Conservation (phyloP, 2,329 filamentous ascomycete genomes). For the Fusarium vanettenii region DNA sequence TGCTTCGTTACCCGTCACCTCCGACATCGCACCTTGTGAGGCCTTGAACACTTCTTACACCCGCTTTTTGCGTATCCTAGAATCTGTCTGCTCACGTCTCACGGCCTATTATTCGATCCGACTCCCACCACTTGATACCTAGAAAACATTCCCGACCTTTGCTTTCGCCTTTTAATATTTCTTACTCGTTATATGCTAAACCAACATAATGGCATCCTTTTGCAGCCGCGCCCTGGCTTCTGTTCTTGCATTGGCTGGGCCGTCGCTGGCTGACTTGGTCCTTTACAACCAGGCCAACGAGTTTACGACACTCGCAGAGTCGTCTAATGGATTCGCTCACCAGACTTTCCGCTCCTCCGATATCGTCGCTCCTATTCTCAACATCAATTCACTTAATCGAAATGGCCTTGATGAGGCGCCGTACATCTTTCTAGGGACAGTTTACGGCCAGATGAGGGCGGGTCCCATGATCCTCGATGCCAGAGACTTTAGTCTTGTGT, state of each 20-base stretch:
- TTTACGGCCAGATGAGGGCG: conserved; percentile 36
- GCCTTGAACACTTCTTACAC: neutral
- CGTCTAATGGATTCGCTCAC: conserved; percentile 43
- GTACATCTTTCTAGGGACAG: conserved; percentile 49
- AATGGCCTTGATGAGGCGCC: conserved; percentile 42
- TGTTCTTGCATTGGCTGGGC: conserved; percentile 7
- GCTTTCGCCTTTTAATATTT: neutral
- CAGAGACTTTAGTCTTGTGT: conserved; percentile 52
- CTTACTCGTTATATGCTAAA: neutral
- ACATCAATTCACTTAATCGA: conserved; percentile 47
- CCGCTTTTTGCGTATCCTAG: conserved; percentile 4
- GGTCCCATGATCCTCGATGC: conserved; percentile 51
- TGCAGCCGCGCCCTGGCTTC: conserved; percentile 5
- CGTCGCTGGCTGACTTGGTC: conserved; percentile 41
- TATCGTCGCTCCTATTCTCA: conserved; percentile 49
- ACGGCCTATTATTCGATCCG: neutral
- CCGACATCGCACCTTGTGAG: conserved; percentile 10
- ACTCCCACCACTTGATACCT: neutral
- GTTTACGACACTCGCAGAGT: conserved; percentile 42
- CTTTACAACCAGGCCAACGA: conserved; percentile 40
- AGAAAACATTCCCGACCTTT: neutral
- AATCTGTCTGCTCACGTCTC: neutral
- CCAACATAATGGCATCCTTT: conserved; percentile 13
- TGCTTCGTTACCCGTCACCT: neutral
- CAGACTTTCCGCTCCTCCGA: conserved; percentile 49